Percentiles rank a stretch among this genome's conserved stretches.
Evolutionary conservation across 2,329 filamentous ascomycete species (phyloP).

Genomic region (Pleoardoris graminearum): DNA sequence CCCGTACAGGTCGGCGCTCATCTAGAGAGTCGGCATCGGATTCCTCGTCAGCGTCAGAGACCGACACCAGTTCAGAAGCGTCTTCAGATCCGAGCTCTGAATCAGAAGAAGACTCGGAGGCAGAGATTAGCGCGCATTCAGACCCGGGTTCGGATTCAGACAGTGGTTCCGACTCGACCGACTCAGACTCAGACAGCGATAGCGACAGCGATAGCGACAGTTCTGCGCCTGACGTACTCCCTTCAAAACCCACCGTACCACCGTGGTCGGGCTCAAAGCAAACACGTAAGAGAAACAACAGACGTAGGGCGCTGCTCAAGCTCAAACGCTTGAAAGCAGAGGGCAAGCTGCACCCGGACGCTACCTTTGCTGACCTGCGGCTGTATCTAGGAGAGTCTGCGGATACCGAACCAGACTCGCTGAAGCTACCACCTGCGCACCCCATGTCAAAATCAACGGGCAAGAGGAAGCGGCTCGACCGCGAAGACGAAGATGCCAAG

Average conservation of each 20-base stretch:
- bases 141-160: constrained; percentile 47
- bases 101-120: constrained; percentile 21
- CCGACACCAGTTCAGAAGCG: constrained; percentile 11
- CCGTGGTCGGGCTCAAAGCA: constrained; percentile 55
- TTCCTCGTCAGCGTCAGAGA: constrained; percentile 25
- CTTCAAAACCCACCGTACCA: constrained; percentile 30
- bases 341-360: constrained; percentile 56
- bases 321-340: constrained; percentile 57
- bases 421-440: neutral
- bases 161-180: constrained; percentile 22
- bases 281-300: constrained; percentile 61
- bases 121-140: no score
- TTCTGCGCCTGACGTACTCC: constrained; percentile 27
- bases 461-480: constrained; percentile 30
- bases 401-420: neutral
- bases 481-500: constrained; percentile 25
- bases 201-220: constrained; percentile 34
- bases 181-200: constrained; percentile 7
- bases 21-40: constrained; percentile 26
- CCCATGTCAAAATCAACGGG: constrained; percentile 17
- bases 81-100: constrained; percentile 34
- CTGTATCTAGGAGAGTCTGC: constrained; percentile 48
- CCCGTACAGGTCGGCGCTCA: neutral
- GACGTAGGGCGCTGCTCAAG: constrained; percentile 55
- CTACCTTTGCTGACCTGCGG: constrained; percentile 56